A percentile compares a stretch with the other conserved stretches of the same genome.
phyloP scores from a whole-genome alignment of 192 early-diverging fungal genomes.

The Backusella australiensis region DNA sequence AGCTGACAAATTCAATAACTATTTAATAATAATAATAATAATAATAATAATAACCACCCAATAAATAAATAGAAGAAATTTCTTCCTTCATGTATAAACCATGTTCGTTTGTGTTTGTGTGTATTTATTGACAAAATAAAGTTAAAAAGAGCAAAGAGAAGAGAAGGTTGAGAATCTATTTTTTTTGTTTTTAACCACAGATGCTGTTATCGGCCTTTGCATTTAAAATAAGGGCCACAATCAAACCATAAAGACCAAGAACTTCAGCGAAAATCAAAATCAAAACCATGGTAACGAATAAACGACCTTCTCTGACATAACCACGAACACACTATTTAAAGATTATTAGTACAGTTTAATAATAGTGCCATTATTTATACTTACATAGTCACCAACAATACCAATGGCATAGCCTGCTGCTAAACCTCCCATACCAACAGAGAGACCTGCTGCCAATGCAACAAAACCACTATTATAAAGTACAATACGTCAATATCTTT shows the following conservation, averaged over 20 bases:
- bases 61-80: background rate
- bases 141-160: background rate
- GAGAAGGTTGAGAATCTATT: background rate
- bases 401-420: slow-evolving; percentile 92
- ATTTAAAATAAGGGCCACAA: slow-evolving; percentile 84
- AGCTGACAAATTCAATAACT: slow-evolving; percentile 37
- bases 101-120: background rate
- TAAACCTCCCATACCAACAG: slow-evolving; percentile 80
- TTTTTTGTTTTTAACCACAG: background rate
- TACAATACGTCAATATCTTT: background rate
- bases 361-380: background rate
- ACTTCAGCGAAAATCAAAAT: slow-evolving; percentile 92
- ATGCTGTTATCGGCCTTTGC: slow-evolving; percentile 57
- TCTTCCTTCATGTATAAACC: background rate
- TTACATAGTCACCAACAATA: slow-evolving; percentile 80
- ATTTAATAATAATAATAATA: slow-evolving; percentile 10
- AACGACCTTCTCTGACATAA: slow-evolving; percentile 73
- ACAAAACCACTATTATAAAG: slow-evolving; percentile 57
- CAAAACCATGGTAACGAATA: slow-evolving; percentile 84
- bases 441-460: slow-evolving; percentile 77
- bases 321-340: slow-evolving; percentile 62
- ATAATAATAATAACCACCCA: background rate
- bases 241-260: slow-evolving; percentile 82
- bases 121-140: background rate
- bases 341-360: background rate